Base-by-base conservation (phyloP, 352 stramenopile species). In the Pythium utonaiense region DNA sequence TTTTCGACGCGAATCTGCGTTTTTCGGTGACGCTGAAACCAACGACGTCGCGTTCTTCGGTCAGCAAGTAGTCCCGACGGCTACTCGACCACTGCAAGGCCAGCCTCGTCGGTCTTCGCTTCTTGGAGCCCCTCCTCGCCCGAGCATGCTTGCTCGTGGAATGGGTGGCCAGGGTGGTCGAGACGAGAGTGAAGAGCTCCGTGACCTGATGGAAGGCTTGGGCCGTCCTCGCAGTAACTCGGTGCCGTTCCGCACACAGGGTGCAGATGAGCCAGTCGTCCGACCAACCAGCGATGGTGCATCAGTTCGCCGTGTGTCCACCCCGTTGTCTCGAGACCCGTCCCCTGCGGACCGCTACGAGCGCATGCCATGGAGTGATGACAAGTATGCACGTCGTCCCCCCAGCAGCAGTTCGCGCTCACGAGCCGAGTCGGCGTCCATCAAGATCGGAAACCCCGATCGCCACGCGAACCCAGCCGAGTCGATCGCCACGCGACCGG, bases 171-270 rank as follows among this genome's bases (percentile, higher is more conserved):
- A 58, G 14, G 77, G 56, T 21, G 54, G 42, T 8, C 57, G 61
- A 13, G 77, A 86, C 27, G 77, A 91, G 28, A 78, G 71, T 31
- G 71, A 84, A 5, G 78, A 91, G 42, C 71, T 89, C 9, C 78
- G 77, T 25, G 68, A 78, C 42, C 53, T 88, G 6, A 83, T 88
- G 75, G 77, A 80, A 42, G 74, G 72, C 13, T 68, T 91, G 19
- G 73, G 71, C n/a, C 78, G 78, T 16, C 81, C 77, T 25, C 78
- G 81, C 9, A 91, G 81, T 54, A 82, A 68, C 40, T 91, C 81
- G 31, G 36, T 80, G 19, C 81, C 81, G 5, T 81, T 86, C 53
- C 65, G 74, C 14, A 13, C 42, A 3, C 42, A 30, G 8, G 17
- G 5, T 19, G 24, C 24, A 3, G 75, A 87, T 22, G 33, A 70